These are phyloP conservation scores for Hirsutella minnesotensis DNA, from an alignment of 2,329 filamentous ascomycete species.

Conservation along the genomic window DNA sequence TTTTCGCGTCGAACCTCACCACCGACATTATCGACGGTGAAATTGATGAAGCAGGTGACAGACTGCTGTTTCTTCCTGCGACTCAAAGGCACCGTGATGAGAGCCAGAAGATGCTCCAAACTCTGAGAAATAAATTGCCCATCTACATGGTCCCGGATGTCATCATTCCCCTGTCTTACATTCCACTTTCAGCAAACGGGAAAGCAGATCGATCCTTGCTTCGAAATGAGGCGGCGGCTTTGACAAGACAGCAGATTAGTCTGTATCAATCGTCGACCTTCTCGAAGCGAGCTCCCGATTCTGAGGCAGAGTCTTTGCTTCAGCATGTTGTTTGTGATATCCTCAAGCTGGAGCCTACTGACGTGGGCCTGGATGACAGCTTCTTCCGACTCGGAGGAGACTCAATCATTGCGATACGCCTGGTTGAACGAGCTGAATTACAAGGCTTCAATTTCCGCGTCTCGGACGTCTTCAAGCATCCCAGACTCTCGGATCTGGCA, in stretches of 20 bases:
- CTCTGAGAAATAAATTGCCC: conserved; percentile 1
- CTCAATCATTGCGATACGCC: conserved; percentile 16
- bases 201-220: conserved; percentile 1
- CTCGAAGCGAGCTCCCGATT: neutral
- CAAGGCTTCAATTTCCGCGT: conserved; percentile 4
- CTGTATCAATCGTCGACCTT: neutral
- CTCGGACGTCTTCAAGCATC: conserved; percentile 2
- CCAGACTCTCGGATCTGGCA: conserved; percentile 1
- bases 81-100: neutral
- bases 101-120: neutral
- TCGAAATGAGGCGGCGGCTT: neutral
- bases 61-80: neutral
- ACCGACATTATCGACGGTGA: neutral
- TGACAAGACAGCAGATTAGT: conserved; percentile 1
- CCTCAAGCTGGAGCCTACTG: neutral
- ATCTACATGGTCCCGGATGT: conserved; percentile 6
- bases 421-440: conserved; percentile 1
- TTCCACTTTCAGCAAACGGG: neutral
- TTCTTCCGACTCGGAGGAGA: conserved; percentile 5
- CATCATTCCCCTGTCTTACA: conserved; percentile 1
- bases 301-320: neutral
- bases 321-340: neutral
- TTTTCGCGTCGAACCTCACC: neutral
- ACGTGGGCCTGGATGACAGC: conserved; percentile 4
- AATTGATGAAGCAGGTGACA: neutral